These are phyloP conservation scores for Botrytis elliptica DNA, from an alignment of 2,329 filamentous ascomycete species.

Conservation along the genomic window DNA sequence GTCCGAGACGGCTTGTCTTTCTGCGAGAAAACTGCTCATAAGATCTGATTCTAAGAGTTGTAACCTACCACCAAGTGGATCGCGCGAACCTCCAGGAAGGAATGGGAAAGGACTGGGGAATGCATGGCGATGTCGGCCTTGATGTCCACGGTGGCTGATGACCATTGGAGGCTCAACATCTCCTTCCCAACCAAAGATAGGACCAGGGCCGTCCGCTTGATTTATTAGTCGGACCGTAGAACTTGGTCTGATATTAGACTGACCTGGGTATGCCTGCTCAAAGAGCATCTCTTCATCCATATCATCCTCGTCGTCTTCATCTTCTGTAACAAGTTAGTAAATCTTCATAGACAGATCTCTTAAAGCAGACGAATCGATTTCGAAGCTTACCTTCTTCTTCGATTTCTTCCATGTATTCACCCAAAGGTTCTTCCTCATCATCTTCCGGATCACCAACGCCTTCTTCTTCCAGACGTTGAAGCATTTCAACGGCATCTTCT, in stretches of 20 bases:
- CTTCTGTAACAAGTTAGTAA: slow-evolving; percentile 44
- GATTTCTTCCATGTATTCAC: slow-evolving; percentile 54
- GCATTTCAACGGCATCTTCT: slow-evolving; percentile 40
- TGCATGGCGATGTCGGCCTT: slow-evolving; percentile 54
- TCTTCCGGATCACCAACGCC: slow-evolving; percentile 43
- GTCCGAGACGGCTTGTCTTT: background rate
- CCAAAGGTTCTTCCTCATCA: slow-evolving; percentile 46
- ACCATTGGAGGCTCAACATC: slow-evolving; percentile 51
- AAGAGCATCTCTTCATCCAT: slow-evolving; percentile 67
- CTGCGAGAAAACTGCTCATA: background rate
- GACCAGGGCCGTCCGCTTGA: slow-evolving; percentile 31
- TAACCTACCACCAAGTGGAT: slow-evolving; percentile 51
- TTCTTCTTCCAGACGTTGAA: slow-evolving; percentile 45
- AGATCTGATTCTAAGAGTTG: slow-evolving; percentile 22
- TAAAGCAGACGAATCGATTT: background rate
- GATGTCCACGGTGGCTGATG: slow-evolving; percentile 41
- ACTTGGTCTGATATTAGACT: slow-evolving; percentile 36
- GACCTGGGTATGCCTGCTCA: slow-evolving; percentile 56
- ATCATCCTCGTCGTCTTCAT: slow-evolving; percentile 68
- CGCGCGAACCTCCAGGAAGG: slow-evolving; percentile 56
- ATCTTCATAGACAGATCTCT: background rate
- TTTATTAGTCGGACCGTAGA: slow-evolving; percentile 17
- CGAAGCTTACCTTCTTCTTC: slow-evolving; percentile 56
- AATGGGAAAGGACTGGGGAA: slow-evolving; percentile 63
- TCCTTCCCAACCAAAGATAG: slow-evolving; percentile 57